These are phyloP conservation scores for Westerdykella sp. DNA, from an alignment of 2,329 filamentous ascomycete species.

Conservation along the genomic window DNA sequence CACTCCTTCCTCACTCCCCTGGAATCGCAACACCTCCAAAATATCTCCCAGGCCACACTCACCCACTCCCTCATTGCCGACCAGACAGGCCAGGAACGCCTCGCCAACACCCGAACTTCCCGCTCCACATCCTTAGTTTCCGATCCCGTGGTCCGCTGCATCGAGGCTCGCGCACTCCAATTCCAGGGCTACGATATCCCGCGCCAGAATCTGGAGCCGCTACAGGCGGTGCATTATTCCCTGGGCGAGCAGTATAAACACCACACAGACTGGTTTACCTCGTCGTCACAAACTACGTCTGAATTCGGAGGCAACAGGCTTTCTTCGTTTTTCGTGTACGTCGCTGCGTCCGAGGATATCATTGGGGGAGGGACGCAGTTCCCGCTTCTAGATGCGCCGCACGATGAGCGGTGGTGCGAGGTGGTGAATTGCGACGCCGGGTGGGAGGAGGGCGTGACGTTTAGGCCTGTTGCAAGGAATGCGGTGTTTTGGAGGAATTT, in stretches of 20 bases:
- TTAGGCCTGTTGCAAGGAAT: conserved; percentile 50
- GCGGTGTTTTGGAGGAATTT: conserved; percentile 58
- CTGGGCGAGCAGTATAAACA: conserved; percentile 49
- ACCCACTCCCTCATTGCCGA: no score
- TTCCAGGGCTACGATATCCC: no score
- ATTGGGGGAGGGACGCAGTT: conserved; percentile 55
- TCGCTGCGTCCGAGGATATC: conserved; percentile 39
- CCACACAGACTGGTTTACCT: conserved; percentile 51
- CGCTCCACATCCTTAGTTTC: no score
- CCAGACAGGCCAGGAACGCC: no score
- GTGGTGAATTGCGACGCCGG: conserved; percentile 47
- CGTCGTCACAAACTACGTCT: conserved; percentile 10
- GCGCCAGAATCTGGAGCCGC: conserved; percentile 42
- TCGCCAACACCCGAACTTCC: no score
- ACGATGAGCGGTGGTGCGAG: conserved; percentile 47
- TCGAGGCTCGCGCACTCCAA: no score
- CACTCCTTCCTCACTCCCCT: no score
- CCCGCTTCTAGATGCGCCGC: conserved; percentile 44
- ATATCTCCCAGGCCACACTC: no score
- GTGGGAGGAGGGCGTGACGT: conserved; percentile 45
- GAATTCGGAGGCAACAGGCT: conserved; percentile 35
- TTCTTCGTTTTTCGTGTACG: conserved; percentile 56
- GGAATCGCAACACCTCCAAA: no score
- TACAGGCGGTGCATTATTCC: conserved; percentile 42
- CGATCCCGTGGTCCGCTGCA: no score